Evolutionary conservation across 768 basidiomycete species (phyloP).

Genomic region (Tricholoma furcatifolium): DNA sequence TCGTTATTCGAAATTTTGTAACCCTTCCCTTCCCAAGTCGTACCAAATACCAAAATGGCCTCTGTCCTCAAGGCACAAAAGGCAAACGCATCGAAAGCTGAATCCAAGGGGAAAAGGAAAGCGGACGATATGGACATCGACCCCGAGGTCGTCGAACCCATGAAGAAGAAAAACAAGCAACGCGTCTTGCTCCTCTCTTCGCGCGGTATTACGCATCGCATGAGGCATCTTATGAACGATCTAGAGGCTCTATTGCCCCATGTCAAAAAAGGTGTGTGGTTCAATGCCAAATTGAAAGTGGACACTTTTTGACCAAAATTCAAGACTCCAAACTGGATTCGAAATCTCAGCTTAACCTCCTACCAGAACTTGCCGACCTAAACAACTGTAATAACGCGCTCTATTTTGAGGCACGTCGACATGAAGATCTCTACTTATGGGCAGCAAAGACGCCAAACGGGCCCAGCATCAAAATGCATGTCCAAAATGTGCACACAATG

Average conservation of each 20-base stretch:
- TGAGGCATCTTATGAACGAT: conserved; percentile 97
- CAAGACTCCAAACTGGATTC: conserved; percentile 96
- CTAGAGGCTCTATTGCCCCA: conserved; percentile 88
- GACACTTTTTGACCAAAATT: conserved; percentile 4
- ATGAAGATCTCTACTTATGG: conserved; percentile 97
- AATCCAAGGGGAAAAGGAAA: conserved; percentile 61
- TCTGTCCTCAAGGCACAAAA: conserved; percentile 63
- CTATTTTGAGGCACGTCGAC: conserved; percentile 94
- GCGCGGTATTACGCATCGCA: conserved; percentile 91
- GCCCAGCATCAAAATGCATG: conserved; percentile 95
- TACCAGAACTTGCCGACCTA: conserved; percentile 95
- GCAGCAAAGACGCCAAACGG: conserved; percentile 96
- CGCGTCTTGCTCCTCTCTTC: conserved; percentile 91
- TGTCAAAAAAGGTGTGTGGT: conserved; percentile 84
- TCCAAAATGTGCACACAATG: conserved; percentile 99
- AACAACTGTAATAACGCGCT: conserved; percentile 97
- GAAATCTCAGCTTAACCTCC: conserved; percentile 87
- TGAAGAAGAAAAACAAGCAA: conserved; percentile 87
- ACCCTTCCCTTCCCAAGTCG: background rate
- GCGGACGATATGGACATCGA: conserved; percentile 59
- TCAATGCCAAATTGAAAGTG: background rate
- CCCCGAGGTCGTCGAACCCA: conserved; percentile 32
- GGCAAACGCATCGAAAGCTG: conserved; percentile 50
- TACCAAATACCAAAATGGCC: conserved; percentile 44
- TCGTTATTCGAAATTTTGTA: conserved; percentile 8